Conservation (phyloP, 768 basidiomycete species). For the Filobasidium wieringae region DNA sequence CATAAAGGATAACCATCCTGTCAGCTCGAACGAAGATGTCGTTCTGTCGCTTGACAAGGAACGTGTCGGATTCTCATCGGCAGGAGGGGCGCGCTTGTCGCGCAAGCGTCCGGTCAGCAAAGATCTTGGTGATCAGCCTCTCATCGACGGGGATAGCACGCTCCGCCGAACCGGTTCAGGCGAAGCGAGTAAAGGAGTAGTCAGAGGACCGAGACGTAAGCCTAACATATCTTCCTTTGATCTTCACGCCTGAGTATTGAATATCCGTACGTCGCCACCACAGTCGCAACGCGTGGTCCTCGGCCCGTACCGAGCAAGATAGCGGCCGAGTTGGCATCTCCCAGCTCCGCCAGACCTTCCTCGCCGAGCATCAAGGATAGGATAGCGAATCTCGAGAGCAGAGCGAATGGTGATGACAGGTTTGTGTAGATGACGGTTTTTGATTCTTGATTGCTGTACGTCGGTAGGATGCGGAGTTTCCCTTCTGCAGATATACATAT, state of each 20-base stretch:
- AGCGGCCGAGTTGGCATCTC: background rate
- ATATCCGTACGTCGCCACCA: background rate
- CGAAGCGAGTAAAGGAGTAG: background rate
- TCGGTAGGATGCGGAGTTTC: no score
- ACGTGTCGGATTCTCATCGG: background rate
- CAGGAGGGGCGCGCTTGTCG: slow-evolving; percentile 6
- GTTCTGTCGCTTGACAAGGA: background rate
- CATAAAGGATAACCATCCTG: background rate
- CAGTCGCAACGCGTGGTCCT: slow-evolving; percentile 7
- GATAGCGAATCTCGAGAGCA: slow-evolving; percentile 11
- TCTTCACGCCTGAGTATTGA: background rate
- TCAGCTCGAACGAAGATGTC: background rate
- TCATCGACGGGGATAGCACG: background rate
- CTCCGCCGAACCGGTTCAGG: slow-evolving; percentile 7
- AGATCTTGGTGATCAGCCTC: background rate
- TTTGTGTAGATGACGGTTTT: slow-evolving; percentile 10
- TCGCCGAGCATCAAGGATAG: slow-evolving; percentile 11
- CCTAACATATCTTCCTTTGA: no score
- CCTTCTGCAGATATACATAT: no score
- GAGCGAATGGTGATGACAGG: background rate
- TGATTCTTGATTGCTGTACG: no score
- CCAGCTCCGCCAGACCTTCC: background rate
- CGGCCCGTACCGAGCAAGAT: slow-evolving; percentile 7
- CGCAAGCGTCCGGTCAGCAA: slow-evolving; percentile 2
- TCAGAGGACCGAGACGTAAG: slow-evolving; percentile 12